Percentiles rank a stretch among this genome's conserved stretches.
phyloP scores from a whole-genome alignment of 1,139 yeast genomes.

The Magnusiomyces sp. region DNA sequence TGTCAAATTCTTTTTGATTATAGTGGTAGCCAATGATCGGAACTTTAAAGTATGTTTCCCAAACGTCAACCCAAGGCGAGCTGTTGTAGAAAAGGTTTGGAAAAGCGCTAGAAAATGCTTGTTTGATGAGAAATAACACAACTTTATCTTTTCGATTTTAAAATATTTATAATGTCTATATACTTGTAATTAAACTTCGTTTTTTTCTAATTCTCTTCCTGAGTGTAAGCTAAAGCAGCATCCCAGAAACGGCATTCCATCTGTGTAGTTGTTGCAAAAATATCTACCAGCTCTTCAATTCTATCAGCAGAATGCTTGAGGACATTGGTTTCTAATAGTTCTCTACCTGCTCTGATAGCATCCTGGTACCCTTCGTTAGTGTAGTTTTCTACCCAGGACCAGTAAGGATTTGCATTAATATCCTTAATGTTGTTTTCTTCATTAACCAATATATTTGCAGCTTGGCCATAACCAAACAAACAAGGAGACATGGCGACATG shows the following conservation, averaged over 20 bases:
- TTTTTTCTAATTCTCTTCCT: background rate
- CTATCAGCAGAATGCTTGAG: constrained; percentile 34
- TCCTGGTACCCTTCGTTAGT: constrained; percentile 45
- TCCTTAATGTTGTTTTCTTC: constrained; percentile 16
- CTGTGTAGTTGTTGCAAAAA: constrained; percentile 50
- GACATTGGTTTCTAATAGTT: constrained; percentile 40
- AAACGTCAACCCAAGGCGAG: constrained; percentile 19
- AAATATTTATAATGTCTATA: background rate
- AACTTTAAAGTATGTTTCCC: constrained; percentile 40
- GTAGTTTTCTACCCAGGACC: constrained; percentile 57
- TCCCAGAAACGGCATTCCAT: constrained; percentile 64
- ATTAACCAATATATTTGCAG: constrained; percentile 31
- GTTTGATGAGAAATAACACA: constrained; percentile 1
- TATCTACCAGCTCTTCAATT: constrained; percentile 45
- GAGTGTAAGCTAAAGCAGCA: constrained; percentile 19
- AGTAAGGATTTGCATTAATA: constrained; percentile 31
- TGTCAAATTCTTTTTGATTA: constrained; percentile 45
- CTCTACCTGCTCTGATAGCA: constrained; percentile 45
- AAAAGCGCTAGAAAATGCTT: constrained; percentile 20
- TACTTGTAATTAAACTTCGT: background rate
- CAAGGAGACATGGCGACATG: constrained; percentile 71
- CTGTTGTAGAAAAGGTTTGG: constrained; percentile 24
- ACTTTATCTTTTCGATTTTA: background rate
- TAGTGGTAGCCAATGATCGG: constrained; percentile 36
- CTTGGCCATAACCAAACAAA: constrained; percentile 61